Conservation (phyloP, 805 yeast genomes). For the Sungouiozyma ichnusensis region DNA sequence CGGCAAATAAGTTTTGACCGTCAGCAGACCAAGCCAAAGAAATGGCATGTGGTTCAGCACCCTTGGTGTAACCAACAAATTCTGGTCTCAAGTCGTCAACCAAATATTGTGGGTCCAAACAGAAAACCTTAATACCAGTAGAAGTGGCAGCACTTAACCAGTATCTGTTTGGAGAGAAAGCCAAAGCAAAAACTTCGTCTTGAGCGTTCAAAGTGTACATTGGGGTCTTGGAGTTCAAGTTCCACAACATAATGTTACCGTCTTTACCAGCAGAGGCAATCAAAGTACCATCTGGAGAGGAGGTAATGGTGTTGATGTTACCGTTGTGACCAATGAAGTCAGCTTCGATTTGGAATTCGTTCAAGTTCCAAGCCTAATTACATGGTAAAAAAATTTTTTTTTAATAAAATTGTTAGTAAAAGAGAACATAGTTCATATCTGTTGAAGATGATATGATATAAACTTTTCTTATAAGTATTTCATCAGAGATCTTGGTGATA, state of each 20-base stretch:
- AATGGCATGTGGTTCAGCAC: conserved; percentile 96
- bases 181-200: conserved; percentile 95
- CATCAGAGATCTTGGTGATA: conserved; percentile 99
- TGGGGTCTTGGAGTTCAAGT: conserved; percentile 73
- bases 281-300: conserved; percentile 99
- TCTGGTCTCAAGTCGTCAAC: conserved; percentile 98
- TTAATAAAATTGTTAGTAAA: conserved; percentile 33
- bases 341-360: conserved; percentile 75
- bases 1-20: conserved; percentile 98
- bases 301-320: conserved; percentile 92
- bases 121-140: conserved; percentile 94
- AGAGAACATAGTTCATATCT: background rate
- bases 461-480: background rate
- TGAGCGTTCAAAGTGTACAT: conserved; percentile 91
- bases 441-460: background rate
- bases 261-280: conserved; percentile 99
- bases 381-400: conserved; percentile 14
- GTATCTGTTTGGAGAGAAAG: conserved; percentile 99
- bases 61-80: conserved; percentile 76
- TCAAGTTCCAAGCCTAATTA: conserved; percentile 85
- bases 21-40: conserved; percentile 99
- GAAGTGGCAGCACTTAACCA: conserved; percentile 99
- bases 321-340: conserved; percentile 99
- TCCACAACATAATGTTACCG: conserved; percentile 98
- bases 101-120: conserved; percentile 87